Evolutionary conservation across 2,329 filamentous ascomycete genomes (phyloP), one percentile per base, ranked within the genome.

Genomic region (Plenodomus lindquistii): DNA sequence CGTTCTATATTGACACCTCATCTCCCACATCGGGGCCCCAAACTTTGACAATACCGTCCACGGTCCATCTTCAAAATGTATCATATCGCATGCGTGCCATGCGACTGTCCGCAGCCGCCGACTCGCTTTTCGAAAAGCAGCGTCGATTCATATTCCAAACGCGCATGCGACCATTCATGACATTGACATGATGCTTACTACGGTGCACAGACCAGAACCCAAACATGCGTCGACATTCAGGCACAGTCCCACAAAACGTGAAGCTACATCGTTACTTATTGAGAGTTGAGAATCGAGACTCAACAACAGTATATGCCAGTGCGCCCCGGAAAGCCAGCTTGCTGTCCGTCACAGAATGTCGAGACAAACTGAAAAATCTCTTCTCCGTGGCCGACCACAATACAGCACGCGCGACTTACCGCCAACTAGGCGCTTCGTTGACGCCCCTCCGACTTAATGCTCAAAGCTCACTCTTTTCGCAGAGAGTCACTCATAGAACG

Each of bases 1-100:
- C 37, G 34, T 46, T 46, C 44, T 46, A 46, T 35, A 50, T 51
- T 56, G 19, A 18, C 22, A 40, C 45, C 50, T 55, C 52, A 52
- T 52, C 47, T 48, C 52, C 45, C 37, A 20, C 42, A 4, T 8
- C 9, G 11, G 11, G 6, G 27, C 27, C 27, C 6, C 6, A 31
- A 7, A 15, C 11, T 15, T 31, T 31, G 27, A 31, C 6, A 4
- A 31, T 15, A 15, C 27, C 9, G 11, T 15, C 27, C 10, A 15
- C 27, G 27, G 11, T 15, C 27, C 10, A 7, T 31, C 27, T 31
- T 31, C 6, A 13, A n/a, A n/a, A 8, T 7, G 27, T 13, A 8
- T 31, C 11, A 15, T 31, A 8, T 31, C 27, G 27, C 27, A 31
- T 7, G 27, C 27, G 4, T 13, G 4, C 9, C 4, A 31, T 15